phyloP scores from a whole-genome alignment of 1,284 basidiomycete species.

The Phellopilus nigrolimitatus region DNA sequence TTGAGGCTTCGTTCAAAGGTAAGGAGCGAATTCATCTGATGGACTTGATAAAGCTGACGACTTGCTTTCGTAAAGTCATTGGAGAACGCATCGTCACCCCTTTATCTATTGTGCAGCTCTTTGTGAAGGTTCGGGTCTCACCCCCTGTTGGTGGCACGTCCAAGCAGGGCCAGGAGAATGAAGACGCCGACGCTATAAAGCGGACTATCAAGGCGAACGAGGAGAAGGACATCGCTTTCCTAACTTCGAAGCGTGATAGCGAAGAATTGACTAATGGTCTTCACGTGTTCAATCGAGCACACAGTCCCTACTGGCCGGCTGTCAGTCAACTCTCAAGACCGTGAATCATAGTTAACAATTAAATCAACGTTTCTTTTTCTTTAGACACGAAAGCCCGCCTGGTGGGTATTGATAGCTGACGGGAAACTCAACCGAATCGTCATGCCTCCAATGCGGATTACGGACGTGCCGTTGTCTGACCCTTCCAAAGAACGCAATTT shows the following conservation, averaged over 20 bases:
- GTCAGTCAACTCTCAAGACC: constrained; percentile 41
- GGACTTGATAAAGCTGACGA: constrained; percentile 5
- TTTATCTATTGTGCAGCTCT: constrained; percentile 83
- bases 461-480: constrained; percentile 71
- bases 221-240: constrained; percentile 64
- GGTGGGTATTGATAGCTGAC: constrained; percentile 91
- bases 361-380: not conserved
- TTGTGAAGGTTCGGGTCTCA: constrained; percentile 74
- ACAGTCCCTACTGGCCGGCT: constrained; percentile 88
- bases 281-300: constrained; percentile 59
- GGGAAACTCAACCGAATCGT: constrained; percentile 87
- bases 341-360: constrained; percentile 12
- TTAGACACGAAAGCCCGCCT: constrained; percentile 80
- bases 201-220: constrained; percentile 46
- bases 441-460: constrained; percentile 84
- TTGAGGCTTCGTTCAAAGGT: constrained; percentile 89
- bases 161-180: constrained; percentile 29
- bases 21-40: constrained; percentile 22
- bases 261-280: constrained; percentile 47
- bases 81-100: constrained; percentile 89
- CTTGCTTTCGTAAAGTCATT: constrained; percentile 55
- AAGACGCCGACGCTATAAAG: constrained; percentile 48
- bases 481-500: constrained; percentile 59
- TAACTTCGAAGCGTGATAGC: constrained; percentile 55
- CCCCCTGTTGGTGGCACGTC: constrained; percentile 37